Conservation (phyloP, 23 red algal species). For the Pyropia yezoensis region DNA sequence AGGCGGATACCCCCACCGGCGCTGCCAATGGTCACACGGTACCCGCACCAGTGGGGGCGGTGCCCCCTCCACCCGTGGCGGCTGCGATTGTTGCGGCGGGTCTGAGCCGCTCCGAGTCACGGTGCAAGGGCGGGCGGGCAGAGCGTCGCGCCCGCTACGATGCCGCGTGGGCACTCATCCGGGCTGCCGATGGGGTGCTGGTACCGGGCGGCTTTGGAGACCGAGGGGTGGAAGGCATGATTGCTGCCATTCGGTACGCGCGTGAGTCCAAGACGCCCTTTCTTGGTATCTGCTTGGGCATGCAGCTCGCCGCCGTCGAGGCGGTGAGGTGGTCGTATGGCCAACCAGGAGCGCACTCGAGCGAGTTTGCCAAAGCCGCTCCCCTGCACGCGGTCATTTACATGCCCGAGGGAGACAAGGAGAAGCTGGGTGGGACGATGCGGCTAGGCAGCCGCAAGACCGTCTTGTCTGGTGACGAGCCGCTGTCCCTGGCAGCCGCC, state of each 20-base stretch:
- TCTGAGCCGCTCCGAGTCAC: background rate
- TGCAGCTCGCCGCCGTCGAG: slow-evolving; percentile 92
- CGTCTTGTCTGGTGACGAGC: slow-evolving; percentile 15
- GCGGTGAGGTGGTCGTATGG: slow-evolving; percentile 23
- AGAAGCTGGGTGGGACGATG: slow-evolving; percentile 95
- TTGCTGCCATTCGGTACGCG: slow-evolving; percentile 61
- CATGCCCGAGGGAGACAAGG: slow-evolving; percentile 93
- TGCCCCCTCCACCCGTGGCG: background rate
- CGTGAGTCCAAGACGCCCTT: slow-evolving; percentile 59
- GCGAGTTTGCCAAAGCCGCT: slow-evolving; percentile 48
- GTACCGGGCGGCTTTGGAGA: slow-evolving; percentile 95
- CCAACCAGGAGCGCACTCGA: slow-evolving; percentile 23
- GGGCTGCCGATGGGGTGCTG: slow-evolving; percentile 70
- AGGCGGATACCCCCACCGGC: slow-evolving; percentile 36
- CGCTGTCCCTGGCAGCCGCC: slow-evolving; percentile 41
- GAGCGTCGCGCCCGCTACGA: slow-evolving; percentile 8
- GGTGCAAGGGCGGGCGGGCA: background rate
- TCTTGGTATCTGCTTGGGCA: slow-evolving; percentile 96
- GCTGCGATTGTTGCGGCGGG: background rate
- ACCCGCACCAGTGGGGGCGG: slow-evolving; percentile 3
- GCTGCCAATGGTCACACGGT: slow-evolving; percentile 75
- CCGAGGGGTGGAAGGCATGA: slow-evolving; percentile 89
- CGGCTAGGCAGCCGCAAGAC: slow-evolving; percentile 83
- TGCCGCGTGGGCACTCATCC: slow-evolving; percentile 55
- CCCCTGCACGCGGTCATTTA: slow-evolving; percentile 64